phyloP scores from a whole-genome alignment of 306 rosid genomes.

The Medicago arabica region DNA sequence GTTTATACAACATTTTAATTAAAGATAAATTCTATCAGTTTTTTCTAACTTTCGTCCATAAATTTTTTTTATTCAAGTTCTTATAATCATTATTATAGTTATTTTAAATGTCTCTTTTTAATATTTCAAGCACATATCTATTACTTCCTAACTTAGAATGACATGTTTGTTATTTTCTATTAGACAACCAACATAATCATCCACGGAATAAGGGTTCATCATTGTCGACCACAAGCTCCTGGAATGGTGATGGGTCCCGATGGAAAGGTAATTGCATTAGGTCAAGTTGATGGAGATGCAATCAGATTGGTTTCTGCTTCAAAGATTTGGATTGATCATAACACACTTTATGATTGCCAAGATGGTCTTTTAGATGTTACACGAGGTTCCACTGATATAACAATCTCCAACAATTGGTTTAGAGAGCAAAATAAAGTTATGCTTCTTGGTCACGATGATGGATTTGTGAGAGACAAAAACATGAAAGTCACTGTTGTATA shows the following conservation, averaged over 20 bases:
- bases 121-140: too few relatives aligned
- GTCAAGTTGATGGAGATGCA: conserved; percentile 46
- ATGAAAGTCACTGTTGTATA: background rate
- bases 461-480: background rate
- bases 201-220: conserved; percentile 24
- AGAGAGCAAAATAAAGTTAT: conserved; percentile 45
- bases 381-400: conserved; percentile 39
- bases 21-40: too few relatives aligned
- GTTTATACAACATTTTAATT: too few relatives aligned
- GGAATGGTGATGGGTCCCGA: conserved; percentile 40
- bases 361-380: conserved; percentile 50
- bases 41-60: too few relatives aligned
- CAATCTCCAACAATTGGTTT: conserved; percentile 46
- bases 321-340: conserved; percentile 49
- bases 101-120: too few relatives aligned
- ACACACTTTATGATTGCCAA: background rate
- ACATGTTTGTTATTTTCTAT: too few relatives aligned
- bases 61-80: too few relatives aligned
- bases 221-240: too few relatives aligned
- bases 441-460: conserved; percentile 48
- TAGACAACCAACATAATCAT: too few relatives aligned
- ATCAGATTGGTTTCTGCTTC: conserved; percentile 47
- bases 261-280: conserved; percentile 27
- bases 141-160: too few relatives aligned
- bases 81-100: too few relatives aligned